Base-by-base conservation (phyloP, 1,284 basidiomycete genomes). In the Tylopilus sp. region DNA sequence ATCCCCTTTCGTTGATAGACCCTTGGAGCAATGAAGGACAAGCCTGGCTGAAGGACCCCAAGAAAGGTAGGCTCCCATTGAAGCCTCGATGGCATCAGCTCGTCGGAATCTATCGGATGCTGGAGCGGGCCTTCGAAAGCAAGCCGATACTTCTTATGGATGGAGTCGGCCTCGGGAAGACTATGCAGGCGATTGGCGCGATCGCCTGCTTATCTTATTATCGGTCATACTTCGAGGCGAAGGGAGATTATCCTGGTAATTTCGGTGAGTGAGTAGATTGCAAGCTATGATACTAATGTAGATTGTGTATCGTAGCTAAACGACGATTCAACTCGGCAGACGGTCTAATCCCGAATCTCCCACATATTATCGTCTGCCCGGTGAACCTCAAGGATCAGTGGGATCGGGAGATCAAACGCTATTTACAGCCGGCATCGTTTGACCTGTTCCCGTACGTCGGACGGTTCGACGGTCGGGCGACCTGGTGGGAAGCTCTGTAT, bases 21-120 rank as follows among this genome's bases (percentile, higher is more conserved):
- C 41, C 42, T 1, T 44, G 42, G 42, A 44, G 21, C 42, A 14
- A 10, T 2, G 30, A 44, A 15, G 42, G 42, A 2, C 42, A 34
- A 3, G 17, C 18, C 1, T 44, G 42, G 42, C 15, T 44, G 15
- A 24, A 34, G 4, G 14, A 43, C 15, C 3, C 24, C 7, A 17
- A 20, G 15, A 14, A 10, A 12, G 11, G 11, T 8, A 7, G 31
- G 2, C 18, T 10, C 1, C 30, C 31, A 2, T 18, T 44, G 20
- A 21, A n/a, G 20, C 35, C 45, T 11, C 41, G 24, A 0, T 54
- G 51, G 53, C 53, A 55, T 33, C 53, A 55, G n/a, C 7, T 55
- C 0, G 40, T 55, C 1, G 44, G 52, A 0, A 55, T 55, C 1
- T 54, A 21, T 18, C 24, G 34, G 0, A 49, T 49, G 35, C 10